These are phyloP conservation scores for Pythium vanterpoolii DNA, from an alignment of 352 stramenopile genomes.

Conservation along the genomic window DNA sequence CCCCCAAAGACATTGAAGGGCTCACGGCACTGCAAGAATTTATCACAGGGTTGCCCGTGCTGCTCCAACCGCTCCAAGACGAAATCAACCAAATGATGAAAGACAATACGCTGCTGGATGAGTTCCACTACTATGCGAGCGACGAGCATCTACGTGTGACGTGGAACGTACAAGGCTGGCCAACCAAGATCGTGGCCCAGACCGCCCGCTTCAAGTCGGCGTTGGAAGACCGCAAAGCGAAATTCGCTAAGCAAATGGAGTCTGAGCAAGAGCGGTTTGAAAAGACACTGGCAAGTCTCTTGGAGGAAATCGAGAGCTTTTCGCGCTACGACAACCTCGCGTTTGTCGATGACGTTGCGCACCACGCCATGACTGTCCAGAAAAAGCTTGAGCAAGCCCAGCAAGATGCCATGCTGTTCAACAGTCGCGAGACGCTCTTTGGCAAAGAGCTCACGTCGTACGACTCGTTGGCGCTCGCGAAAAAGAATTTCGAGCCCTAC, in stretches of 20 bases:
- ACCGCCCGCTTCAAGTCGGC: slow-evolving; percentile 70
- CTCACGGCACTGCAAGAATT: slow-evolving; percentile 88
- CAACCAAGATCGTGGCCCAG: slow-evolving; percentile 85
- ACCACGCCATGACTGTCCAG: slow-evolving; percentile 84
- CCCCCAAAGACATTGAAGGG: slow-evolving; percentile 90
- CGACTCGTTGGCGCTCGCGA: slow-evolving; percentile 71
- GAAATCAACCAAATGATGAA: slow-evolving; percentile 80
- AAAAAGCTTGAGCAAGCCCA: slow-evolving; percentile 87
- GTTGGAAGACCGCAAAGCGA: slow-evolving; percentile 78
- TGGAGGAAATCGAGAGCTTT: slow-evolving; percentile 90
- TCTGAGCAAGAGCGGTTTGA: slow-evolving; percentile 92
- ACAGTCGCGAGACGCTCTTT: slow-evolving; percentile 91
- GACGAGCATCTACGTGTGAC: slow-evolving; percentile 84
- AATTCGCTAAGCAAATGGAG: slow-evolving; percentile 93
- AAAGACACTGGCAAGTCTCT: slow-evolving; percentile 71
- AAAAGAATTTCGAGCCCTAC: slow-evolving; percentile 95
- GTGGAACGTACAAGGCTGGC: slow-evolving; percentile 90
- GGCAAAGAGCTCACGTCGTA: slow-evolving; percentile 90
- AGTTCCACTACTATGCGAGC: slow-evolving; percentile 79
- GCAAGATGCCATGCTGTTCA: slow-evolving; percentile 91
- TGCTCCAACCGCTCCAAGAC: slow-evolving; percentile 73
- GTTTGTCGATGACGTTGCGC: slow-evolving; percentile 85
- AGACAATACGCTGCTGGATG: slow-evolving; percentile 78
- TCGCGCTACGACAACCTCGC: slow-evolving; percentile 84
- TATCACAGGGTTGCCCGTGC: slow-evolving; percentile 64